Evolutionary conservation across 2,329 filamentous ascomycete genomes (phyloP).

Genomic region (Malbranchea zuffiana): DNA sequence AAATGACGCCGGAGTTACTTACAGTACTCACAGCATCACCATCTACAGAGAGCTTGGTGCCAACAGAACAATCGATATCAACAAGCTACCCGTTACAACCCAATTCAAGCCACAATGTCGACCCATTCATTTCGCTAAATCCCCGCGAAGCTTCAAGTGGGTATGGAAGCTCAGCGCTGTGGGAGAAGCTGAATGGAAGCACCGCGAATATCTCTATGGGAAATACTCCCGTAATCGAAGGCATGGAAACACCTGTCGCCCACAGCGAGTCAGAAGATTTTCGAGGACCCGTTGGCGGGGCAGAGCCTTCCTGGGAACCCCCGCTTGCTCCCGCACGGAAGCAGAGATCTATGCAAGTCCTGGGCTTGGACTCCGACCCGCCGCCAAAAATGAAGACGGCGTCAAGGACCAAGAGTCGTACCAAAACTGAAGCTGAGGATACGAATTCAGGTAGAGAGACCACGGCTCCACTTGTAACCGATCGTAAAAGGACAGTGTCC

Average conservation of each 20-base stretch:
- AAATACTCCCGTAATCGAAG: slow-evolving; percentile 36
- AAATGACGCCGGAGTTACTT: slow-evolving; percentile 54
- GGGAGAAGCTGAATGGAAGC: slow-evolving; percentile 40
- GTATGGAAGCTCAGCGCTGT: slow-evolving; percentile 36
- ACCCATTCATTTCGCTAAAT: slow-evolving; percentile 33
- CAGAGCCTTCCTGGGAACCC: slow-evolving; percentile 31
- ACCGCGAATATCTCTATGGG: slow-evolving; percentile 32
- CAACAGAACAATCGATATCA: slow-evolving; percentile 24
- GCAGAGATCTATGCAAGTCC: slow-evolving; percentile 43
- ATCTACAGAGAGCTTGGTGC: slow-evolving; percentile 22
- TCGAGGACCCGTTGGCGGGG: slow-evolving; percentile 20
- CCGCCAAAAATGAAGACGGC: slow-evolving; percentile 52
- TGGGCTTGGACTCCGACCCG: slow-evolving; percentile 46
- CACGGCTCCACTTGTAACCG: slow-evolving; percentile 28
- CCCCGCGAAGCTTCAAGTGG: slow-evolving; percentile 27
- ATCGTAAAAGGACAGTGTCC: slow-evolving; percentile 85
- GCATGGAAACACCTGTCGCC: slow-evolving; percentile 53
- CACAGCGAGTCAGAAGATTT: slow-evolving; percentile 36
- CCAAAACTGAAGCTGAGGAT: slow-evolving; percentile 32
- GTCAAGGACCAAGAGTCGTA: slow-evolving; percentile 33
- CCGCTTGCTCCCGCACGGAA: slow-evolving; percentile 38
- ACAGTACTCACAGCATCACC: slow-evolving; percentile 35
- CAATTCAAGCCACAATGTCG: slow-evolving; percentile 28
- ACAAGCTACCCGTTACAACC: slow-evolving; percentile 28
- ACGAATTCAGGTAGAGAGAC: slow-evolving; percentile 26